Base-by-base conservation (phyloP, 176 grass and related monocot species). In the Miscanthus lutarioriparius region DNA sequence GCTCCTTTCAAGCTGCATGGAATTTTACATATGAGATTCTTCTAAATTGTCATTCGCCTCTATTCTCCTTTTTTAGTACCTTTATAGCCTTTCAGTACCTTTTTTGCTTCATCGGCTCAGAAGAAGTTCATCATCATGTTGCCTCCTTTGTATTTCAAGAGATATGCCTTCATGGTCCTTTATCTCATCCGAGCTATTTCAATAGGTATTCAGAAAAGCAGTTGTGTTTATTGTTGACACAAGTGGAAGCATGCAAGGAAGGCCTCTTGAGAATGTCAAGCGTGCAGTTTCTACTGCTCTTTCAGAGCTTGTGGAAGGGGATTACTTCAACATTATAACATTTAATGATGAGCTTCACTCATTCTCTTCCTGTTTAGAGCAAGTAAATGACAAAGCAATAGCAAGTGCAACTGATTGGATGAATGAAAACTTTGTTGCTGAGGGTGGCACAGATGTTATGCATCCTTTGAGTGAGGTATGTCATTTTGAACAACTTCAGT, bases 231-330 rank as follows among this genome's bases (percentile, higher is more conserved):
- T 99, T 73, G 78, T 99, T 89, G 96, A 99, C 89, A 79, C 94
- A 85, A 99, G 96, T 94, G 88, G 81, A 81, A 99, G 96, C 89
- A 99, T 99, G 96, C 84, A 86, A 85, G 94, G 93, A 54, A 94
- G 89, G 64, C 91, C 93, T 86, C 88, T 99, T 64, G 89, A 99
- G 78, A 92, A 95, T 82, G 93, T 99, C 53, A 96, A 89, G 80
- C 78, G 88, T 82, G 91, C 91, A 0, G 59, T 99, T 78, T 89
- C 88, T 26, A 74, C 81, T 32, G 88, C 93, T 80, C 84, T 99
- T 49, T 92, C 89, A 62, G 93, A 96, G 74, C 89, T 99, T 74
- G 67, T 17, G 63, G 67, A 90, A 74, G 85, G 74, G 38, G 96
- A 99, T 80, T 86, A 76, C 19, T 99, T 99, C 77, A 89, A 96